Conservation (phyloP, 2,329 filamentous ascomycete genomes). For the Mollisia scopiformis region DNA sequence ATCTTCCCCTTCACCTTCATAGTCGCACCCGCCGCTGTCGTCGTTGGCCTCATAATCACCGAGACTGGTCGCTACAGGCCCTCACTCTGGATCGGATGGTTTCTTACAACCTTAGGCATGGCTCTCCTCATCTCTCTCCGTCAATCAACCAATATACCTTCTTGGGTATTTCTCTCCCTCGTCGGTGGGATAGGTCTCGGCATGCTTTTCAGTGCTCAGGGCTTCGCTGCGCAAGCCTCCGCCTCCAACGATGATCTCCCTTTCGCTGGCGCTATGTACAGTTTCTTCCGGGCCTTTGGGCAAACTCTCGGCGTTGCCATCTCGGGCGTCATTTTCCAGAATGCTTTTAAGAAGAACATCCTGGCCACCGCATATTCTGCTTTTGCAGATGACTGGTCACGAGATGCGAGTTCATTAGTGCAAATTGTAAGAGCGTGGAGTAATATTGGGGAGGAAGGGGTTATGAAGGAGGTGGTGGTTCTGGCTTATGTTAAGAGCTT, state of each 20-base stretch:
- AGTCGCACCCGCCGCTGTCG: constrained; percentile 56
- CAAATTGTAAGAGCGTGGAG: constrained; percentile 24
- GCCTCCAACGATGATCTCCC: constrained; percentile 57
- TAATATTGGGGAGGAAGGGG: constrained; percentile 6
- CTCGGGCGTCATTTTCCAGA: constrained; percentile 71
- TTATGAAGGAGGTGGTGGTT: constrained; percentile 3
- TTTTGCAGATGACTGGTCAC: constrained; percentile 19
- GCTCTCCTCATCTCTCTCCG: constrained; percentile 56
- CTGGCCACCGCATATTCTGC: constrained; percentile 15
- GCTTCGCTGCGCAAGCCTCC: constrained; percentile 64
- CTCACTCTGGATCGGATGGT: constrained; percentile 54
- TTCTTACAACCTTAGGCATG: constrained; percentile 57
- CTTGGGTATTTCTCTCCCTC: constrained; percentile 64
- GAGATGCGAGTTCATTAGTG: constrained; percentile 24
- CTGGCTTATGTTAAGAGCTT: constrained; percentile 19
- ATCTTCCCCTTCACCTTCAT: constrained; percentile 63
- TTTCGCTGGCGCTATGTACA: constrained; percentile 64
- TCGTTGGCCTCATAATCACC: constrained; percentile 57
- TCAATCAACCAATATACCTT: constrained; percentile 49
- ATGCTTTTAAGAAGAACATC: constrained; percentile 42
- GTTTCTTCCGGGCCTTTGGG: constrained; percentile 67
- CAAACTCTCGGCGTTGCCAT: constrained; percentile 41
- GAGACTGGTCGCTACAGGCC: constrained; percentile 59
- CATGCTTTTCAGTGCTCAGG: constrained; percentile 63
- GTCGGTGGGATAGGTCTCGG: constrained; percentile 64